Percentiles rank a stretch among this genome's conserved stretches.
Evolutionary conservation across 2,329 filamentous ascomycete species (phyloP).

Genomic region (Ophiosphaerella herpotricha): DNA sequence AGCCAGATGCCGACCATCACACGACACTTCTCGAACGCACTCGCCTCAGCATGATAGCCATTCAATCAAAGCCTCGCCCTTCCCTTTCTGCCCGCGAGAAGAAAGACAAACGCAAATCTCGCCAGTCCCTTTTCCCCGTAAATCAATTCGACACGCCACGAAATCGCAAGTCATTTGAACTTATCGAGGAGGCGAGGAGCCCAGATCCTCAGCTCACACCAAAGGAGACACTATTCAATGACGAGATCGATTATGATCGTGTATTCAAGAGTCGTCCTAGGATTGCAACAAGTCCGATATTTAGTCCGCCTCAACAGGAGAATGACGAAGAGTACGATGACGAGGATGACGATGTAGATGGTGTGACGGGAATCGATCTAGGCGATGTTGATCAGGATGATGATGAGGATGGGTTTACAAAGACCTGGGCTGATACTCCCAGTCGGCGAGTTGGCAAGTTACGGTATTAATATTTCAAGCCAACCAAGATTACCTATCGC

Average conservation of each 20-base stretch:
- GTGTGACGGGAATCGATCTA: constrained; percentile 38
- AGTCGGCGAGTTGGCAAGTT: constrained; percentile 23
- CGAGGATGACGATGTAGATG: constrained; percentile 25
- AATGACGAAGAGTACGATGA: constrained; percentile 9
- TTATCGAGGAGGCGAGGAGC: constrained; percentile 24
- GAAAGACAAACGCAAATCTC: constrained; percentile 22
- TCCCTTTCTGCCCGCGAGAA: constrained; percentile 20
- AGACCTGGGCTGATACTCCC: constrained; percentile 39
- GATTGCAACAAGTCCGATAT: constrained; percentile 74
- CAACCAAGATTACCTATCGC: neutral
- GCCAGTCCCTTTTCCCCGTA: constrained; percentile 52
- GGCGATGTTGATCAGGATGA: constrained; percentile 36
- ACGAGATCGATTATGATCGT: constrained; percentile 75
- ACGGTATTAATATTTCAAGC: constrained; percentile 1
- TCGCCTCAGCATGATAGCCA: constrained; percentile 75
- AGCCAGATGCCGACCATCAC: constrained; percentile 29
- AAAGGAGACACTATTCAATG: constrained; percentile 70
- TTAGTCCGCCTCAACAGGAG: constrained; percentile 23
- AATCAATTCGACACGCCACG: constrained; percentile 62
- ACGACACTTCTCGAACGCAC: constrained; percentile 72
- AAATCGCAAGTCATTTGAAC: constrained; percentile 34
- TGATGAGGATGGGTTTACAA: constrained; percentile 31
- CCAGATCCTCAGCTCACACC: constrained; percentile 52
- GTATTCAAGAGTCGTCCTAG: constrained; percentile 85
- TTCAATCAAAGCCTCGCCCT: constrained; percentile 46